Percentiles rank a stretch among this genome's conserved stretches.
These are phyloP conservation scores for Gossypium arboreum DNA, from an alignment of 345 rosid species.

Conservation along the genomic window DNA sequence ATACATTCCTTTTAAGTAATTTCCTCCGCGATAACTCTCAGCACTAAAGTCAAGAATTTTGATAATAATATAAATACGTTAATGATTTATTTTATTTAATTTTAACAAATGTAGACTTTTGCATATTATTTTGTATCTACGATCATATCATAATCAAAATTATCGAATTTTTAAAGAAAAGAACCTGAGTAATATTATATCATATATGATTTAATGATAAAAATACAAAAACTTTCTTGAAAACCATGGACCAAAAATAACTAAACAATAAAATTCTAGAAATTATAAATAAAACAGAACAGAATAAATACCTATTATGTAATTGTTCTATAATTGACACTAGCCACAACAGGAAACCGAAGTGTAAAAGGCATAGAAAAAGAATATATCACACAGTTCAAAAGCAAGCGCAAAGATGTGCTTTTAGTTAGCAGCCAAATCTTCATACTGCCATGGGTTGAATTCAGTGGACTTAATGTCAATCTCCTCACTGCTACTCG, in stretches of 20 bases:
- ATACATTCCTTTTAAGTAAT: too few species aligned
- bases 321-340: background rate
- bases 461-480: conserved; percentile 42
- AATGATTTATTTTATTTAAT: too few species aligned
- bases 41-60: too few species aligned
- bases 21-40: too few species aligned
- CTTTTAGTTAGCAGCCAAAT: conserved; percentile 27
- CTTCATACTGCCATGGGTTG: conserved; percentile 77
- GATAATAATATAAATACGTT: too few species aligned
- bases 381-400: background rate
- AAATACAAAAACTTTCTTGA: background rate
- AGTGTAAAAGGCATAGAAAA: background rate
- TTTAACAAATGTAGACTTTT: too few species aligned
- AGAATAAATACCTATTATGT: background rate
- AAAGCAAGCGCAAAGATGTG: background rate
- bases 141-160: background rate
- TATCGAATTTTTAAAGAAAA: background rate
- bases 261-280: background rate
- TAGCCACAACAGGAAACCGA: conserved; percentile 2
- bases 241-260: background rate
- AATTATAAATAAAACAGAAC: background rate
- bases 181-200: background rate
- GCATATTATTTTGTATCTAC: too few species aligned
- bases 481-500: conserved; percentile 35
- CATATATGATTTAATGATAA: background rate